Percentiles rank a stretch among this genome's conserved stretches.
phyloP scores from a whole-genome alignment of 306 rosid species.

The Cucumis melo region DNA sequence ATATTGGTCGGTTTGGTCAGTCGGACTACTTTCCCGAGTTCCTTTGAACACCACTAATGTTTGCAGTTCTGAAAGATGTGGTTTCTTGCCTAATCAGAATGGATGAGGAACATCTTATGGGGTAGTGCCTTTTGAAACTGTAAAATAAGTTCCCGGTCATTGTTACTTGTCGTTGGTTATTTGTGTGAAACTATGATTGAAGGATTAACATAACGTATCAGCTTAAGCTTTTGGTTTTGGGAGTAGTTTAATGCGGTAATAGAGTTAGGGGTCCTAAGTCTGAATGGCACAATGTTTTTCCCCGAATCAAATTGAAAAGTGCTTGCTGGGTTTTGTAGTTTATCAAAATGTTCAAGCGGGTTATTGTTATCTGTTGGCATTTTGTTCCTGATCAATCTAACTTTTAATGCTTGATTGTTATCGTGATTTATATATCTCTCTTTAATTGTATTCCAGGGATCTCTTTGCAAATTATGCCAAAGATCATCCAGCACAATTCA shows the following conservation, averaged over 20 bases:
- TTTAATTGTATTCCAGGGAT: slow-evolving; percentile 31
- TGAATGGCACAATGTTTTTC: neutral
- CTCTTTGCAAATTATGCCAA: slow-evolving; percentile 51
- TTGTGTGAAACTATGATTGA: neutral
- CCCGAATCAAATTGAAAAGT: neutral
- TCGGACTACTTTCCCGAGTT: no score
- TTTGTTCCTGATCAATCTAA: neutral
- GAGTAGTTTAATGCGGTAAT: neutral
- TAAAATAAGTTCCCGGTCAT: neutral
- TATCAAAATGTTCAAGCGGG: neutral
- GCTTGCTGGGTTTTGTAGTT: neutral
- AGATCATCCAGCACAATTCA: slow-evolving; percentile 64
- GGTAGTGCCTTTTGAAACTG: neutral
- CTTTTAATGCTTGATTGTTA: neutral
- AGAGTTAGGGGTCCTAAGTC: neutral
- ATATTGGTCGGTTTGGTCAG: no score
- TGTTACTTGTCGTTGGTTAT: neutral
- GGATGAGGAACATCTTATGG: neutral
- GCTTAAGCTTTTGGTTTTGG: neutral
- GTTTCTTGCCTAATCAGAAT: neutral
- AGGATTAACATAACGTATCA: neutral
- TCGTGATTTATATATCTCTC: neutral
- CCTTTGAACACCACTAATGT: neutral
- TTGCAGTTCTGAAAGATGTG: neutral
- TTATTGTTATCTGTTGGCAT: neutral